phyloP scores from a whole-genome alignment of 1,284 basidiomycete species.

The Marasmius tenuissimus region DNA sequence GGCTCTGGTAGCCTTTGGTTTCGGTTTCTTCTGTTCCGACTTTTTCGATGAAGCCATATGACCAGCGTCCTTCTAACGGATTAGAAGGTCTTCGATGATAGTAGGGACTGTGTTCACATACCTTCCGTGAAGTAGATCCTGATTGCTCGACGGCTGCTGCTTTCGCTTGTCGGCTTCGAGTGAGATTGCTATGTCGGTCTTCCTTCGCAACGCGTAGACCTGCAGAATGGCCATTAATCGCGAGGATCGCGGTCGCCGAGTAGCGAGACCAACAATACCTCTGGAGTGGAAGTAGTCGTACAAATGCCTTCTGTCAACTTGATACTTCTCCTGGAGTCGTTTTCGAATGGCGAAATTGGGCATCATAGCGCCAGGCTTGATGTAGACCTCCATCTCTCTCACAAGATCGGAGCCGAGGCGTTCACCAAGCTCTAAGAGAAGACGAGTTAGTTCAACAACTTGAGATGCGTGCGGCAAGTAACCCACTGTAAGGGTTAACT shows the following conservation, averaged over 20 bases:
- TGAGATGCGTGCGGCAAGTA: background rate
- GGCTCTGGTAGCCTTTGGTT: background rate
- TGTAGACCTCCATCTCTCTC: constrained; percentile 63
- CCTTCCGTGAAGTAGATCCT: background rate
- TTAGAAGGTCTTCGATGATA: background rate
- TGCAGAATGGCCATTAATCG: constrained; percentile 22
- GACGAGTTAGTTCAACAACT: constrained; percentile 9
- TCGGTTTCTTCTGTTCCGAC: background rate
- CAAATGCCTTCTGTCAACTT: constrained; percentile 68
- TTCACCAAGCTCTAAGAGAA: constrained; percentile 54
- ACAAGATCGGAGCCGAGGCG: constrained; percentile 66
- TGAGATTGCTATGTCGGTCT: constrained; percentile 55
- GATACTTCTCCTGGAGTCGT: constrained; percentile 64
- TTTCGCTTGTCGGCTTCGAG: constrained; percentile 37
- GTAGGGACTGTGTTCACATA: background rate
- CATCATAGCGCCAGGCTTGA: constrained; percentile 69
- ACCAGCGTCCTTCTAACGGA: background rate
- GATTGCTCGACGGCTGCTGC: constrained; percentile 10
- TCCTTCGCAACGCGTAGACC: constrained; percentile 69
- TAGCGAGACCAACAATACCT: constrained; percentile 26
- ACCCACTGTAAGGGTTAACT: constrained; percentile 44
- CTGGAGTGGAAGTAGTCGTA: constrained; percentile 74
- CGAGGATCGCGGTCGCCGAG: background rate
- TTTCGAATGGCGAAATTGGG: constrained; percentile 68
- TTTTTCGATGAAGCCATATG: background rate